Evolutionary conservation across 371 early-diverging fungal genomes (phyloP).

Genomic region (Entomophthora muscae): DNA sequence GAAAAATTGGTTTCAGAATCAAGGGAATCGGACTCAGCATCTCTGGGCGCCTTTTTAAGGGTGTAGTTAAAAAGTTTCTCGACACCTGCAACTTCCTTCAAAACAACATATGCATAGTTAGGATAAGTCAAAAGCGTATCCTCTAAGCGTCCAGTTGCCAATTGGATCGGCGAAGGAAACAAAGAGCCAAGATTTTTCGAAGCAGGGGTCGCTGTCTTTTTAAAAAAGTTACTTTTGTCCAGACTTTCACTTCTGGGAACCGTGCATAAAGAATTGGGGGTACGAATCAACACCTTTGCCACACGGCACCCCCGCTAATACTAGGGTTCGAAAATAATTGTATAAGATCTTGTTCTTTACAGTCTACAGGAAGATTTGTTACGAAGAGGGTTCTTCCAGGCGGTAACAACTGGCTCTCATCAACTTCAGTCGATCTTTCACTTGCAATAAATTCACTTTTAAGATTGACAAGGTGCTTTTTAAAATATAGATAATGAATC

Average conservation of each 20-base stretch:
- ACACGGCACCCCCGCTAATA: background rate
- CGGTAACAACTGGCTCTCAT: background rate
- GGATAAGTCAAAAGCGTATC: background rate
- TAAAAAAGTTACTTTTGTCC: background rate
- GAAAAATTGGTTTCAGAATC: background rate
- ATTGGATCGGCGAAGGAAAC: background rate
- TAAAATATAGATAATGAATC: background rate
- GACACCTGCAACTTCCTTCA: background rate
- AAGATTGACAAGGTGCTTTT: background rate
- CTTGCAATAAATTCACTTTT: background rate
- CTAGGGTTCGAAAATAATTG: background rate
- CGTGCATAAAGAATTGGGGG: background rate
- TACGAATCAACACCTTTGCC: background rate
- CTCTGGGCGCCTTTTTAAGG: background rate
- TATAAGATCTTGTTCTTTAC: background rate
- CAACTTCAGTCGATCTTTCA: background rate
- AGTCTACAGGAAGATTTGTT: background rate
- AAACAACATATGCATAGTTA: background rate
- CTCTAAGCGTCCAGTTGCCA: background rate
- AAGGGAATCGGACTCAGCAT: background rate
- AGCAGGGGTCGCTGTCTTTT: background rate
- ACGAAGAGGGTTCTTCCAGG: background rate
- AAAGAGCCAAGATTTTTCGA: background rate
- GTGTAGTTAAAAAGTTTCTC: background rate
- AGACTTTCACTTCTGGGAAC: background rate